These are phyloP conservation scores for Tolypocladium nubicola DNA, from an alignment of 2,329 filamentous ascomycete species.

Conservation along the genomic window DNA sequence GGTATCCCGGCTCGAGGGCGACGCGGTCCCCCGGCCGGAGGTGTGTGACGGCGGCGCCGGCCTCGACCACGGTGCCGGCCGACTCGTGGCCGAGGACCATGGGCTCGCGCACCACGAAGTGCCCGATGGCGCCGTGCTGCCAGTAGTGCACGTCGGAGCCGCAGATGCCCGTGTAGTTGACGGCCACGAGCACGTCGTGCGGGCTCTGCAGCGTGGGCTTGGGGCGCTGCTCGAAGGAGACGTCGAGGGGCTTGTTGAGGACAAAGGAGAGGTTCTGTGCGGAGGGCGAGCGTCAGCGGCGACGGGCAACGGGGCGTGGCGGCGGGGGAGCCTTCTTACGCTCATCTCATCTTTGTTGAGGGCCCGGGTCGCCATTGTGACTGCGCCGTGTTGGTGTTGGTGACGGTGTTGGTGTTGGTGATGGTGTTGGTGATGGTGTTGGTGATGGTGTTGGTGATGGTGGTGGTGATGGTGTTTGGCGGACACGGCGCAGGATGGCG, in stretches of 20 bases:
- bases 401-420: too few relatives aligned
- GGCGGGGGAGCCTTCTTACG: conserved; percentile 6
- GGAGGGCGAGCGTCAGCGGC: conserved; percentile 2
- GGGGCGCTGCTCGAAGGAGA: conserved; percentile 66
- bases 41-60: conserved; percentile 52
- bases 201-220: conserved; percentile 55
- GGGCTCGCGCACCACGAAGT: conserved; percentile 72
- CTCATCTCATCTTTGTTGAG: conserved; percentile 17
- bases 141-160: conserved; percentile 86
- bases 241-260: conserved; percentile 64
- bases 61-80: conserved; percentile 63
- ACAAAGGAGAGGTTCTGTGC: conserved; percentile 75
- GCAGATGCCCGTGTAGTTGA: conserved; percentile 83
- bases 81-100: conserved; percentile 72
- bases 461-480: not conserved
- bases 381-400: too few relatives aligned
- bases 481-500: too few relatives aligned
- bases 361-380: conserved; percentile 12
- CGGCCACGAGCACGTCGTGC: conserved; percentile 70
- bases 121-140: conserved; percentile 74
- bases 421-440: too few relatives aligned
- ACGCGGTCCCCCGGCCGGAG: conserved; percentile 71
- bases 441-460: too few relatives aligned
- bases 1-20: conserved; percentile 84
- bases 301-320: not conserved